Evolutionary conservation across 768 basidiomycete genomes (phyloP), one percentile per base, ranked within the genome.

Genomic region (Lanmaoa rubissima): DNA sequence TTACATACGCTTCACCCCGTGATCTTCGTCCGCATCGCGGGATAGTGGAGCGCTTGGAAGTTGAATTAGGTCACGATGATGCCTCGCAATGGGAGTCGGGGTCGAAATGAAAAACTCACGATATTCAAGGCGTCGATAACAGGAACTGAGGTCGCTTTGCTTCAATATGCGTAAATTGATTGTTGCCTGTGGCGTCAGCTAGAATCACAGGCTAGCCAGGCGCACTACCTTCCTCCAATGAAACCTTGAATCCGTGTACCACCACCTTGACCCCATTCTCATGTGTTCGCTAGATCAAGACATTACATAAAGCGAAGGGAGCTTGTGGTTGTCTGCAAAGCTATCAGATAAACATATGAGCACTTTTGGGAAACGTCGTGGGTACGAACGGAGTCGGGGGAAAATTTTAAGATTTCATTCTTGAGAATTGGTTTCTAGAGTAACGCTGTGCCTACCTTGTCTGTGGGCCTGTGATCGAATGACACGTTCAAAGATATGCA

Each of bases 101-200:
- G 39, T 40, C 17, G 28, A 38, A 47, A 47, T 24, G 36, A 41
- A 43, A 24, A 38, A 46, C 43, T 39, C 41, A 26, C 51, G 42
- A 16, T 36, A 16, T 13, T 24, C 32, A 16, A 36, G 13, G 3
- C 32, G 36, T 66, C 39, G n/a, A 46, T 16, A 42, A 51, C 46
- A 40, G 53, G 16, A 56, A 54, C 54, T 48, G 56, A 58, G 58
- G 2, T 45, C 48, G 51, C 44, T 40, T 61, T 48, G 36, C 36
- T 10, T 45, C 35, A 17, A 32, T 40, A 26, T 36, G 21, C 21
- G 16, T 13, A n/a, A 21, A 39, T 36, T 55, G 51, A 55, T 55
- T 31, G 48, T 65, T 61, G 46, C 62, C 48, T 59, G 60, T 67
- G 63, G 55, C 60, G 45, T 59, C 36, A n/a, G 28, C 21, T 39